A percentile compares a stretch with the other conserved stretches of the same genome.
These are phyloP conservation scores for Phytophthora podocarpi DNA, from an alignment of 352 stramenopile genomes.

Conservation along the genomic window DNA sequence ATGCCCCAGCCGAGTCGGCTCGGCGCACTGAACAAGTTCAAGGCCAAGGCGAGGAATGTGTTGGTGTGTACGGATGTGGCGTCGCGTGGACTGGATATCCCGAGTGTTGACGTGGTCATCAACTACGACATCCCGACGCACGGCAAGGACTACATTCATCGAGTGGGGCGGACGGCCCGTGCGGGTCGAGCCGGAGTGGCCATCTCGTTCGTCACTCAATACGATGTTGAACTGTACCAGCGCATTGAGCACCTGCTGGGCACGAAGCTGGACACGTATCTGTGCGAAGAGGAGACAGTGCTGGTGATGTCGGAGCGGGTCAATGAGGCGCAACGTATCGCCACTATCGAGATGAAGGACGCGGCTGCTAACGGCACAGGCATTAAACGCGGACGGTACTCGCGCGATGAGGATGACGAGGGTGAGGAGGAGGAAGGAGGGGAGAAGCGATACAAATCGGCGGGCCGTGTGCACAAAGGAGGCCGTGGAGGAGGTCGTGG, in stretches of 20 bases:
- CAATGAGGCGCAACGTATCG: slow-evolving; percentile 97
- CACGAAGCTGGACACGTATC: slow-evolving; percentile 81
- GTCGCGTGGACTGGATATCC: slow-evolving; percentile 95
- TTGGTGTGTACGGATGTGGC: slow-evolving; percentile 91
- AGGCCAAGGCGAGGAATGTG: slow-evolving; percentile 89
- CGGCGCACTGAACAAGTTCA: slow-evolving; percentile 98
- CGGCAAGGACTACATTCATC: slow-evolving; percentile 99
- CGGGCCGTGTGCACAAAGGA: slow-evolving; percentile 56
- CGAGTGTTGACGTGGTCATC: slow-evolving; percentile 97
- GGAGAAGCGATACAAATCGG: slow-evolving; percentile 82
- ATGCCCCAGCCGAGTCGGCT: slow-evolving; percentile 98
- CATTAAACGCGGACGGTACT: slow-evolving; percentile 65
- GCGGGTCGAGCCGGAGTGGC: slow-evolving; percentile 94
- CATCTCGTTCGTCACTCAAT: slow-evolving; percentile 98
- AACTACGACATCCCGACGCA: slow-evolving; percentile 99
- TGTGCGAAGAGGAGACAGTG: slow-evolving; percentile 95
- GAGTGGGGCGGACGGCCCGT: slow-evolving; percentile 97
- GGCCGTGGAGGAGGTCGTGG: slow-evolving; percentile 36
- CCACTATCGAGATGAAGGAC: slow-evolving; percentile 91
- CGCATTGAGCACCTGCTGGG: slow-evolving; percentile 93
- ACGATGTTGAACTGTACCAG: slow-evolving; percentile 99
- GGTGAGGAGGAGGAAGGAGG: slow-evolving; percentile 43
- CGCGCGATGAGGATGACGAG: slow-evolving; percentile 54
- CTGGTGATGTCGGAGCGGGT: slow-evolving; percentile 97
- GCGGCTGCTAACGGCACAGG: slow-evolving; percentile 56